Evolutionary conservation across 2,329 filamentous ascomycete species (phyloP).

Genomic region (Penicillium oxalicum): DNA sequence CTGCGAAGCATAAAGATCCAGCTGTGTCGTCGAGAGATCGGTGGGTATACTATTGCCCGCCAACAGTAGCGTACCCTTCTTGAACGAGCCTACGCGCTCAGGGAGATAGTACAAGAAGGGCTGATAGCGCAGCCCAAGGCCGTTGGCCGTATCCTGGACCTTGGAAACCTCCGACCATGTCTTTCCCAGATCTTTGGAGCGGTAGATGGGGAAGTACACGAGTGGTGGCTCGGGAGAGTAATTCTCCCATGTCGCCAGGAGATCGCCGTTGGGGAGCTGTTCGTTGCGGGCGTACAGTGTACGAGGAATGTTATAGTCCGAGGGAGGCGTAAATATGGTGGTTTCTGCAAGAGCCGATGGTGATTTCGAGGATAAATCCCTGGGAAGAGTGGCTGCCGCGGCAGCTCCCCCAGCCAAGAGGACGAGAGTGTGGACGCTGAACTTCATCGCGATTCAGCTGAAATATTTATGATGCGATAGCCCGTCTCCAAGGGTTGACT

Average conservation of each 20-base stretch:
- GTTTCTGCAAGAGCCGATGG: slow-evolving; percentile 26
- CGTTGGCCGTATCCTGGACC: slow-evolving; percentile 59
- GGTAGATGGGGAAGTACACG: slow-evolving; percentile 48
- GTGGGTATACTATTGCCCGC: slow-evolving; percentile 52
- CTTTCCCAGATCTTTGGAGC: slow-evolving; percentile 49
- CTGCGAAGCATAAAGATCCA: slow-evolving; percentile 62
- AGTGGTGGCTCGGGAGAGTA: slow-evolving; percentile 50
- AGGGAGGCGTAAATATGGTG: slow-evolving; percentile 41
- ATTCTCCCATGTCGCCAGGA: slow-evolving; percentile 53
- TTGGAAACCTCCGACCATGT: slow-evolving; percentile 60
- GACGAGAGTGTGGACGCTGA: slow-evolving; percentile 6
- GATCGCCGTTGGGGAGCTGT: slow-evolving; percentile 40
- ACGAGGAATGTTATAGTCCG: slow-evolving; percentile 42
- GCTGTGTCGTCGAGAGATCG: slow-evolving; percentile 57
- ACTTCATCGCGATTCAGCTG: slow-evolving; percentile 9
- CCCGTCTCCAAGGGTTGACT: not conserved
- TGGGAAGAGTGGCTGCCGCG: slow-evolving; percentile 9
- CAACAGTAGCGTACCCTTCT: slow-evolving; percentile 57
- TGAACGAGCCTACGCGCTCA: slow-evolving; percentile 51
- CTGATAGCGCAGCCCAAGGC: slow-evolving; percentile 63
- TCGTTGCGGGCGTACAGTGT: slow-evolving; percentile 49
- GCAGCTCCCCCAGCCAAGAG: slow-evolving; percentile 7
- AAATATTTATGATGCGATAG: not conserved
- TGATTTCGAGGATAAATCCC: slow-evolving; percentile 2
- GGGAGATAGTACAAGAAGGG: slow-evolving; percentile 62